Conservation (phyloP, 257 asterid species). For the Solanum sparsipilum region DNA sequence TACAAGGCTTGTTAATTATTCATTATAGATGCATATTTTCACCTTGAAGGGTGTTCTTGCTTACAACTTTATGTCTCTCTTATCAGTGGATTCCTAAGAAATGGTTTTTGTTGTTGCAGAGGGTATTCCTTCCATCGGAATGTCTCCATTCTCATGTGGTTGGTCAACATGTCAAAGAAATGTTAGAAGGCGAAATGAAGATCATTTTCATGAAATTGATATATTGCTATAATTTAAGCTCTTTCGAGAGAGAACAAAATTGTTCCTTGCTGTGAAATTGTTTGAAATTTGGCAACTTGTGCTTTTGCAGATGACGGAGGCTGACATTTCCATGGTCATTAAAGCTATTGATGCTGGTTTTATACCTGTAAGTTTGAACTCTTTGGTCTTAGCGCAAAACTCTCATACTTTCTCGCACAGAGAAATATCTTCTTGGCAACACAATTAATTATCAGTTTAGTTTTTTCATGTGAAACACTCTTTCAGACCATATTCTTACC, state of each 20-base stretch:
- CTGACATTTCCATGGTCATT: conserved; percentile 49
- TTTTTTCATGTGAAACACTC: background rate
- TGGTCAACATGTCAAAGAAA: conserved; percentile 83
- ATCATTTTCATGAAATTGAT: background rate
- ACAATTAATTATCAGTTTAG: background rate
- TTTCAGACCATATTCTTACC: background rate
- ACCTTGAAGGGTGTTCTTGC: background rate
- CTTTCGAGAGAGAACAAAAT: background rate
- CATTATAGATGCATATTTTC: background rate
- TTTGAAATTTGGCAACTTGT: conserved; percentile 1
- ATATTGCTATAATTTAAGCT: background rate
- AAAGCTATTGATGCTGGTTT: conserved; percentile 68
- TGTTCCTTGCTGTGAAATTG: background rate
- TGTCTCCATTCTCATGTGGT: conserved; percentile 97
- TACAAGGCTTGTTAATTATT: background rate
- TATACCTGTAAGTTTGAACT: conserved; percentile 61
- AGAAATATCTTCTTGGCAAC: background rate
- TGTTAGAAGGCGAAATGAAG: conserved; percentile 43
- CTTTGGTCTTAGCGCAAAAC: background rate
- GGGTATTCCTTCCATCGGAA: conserved; percentile 90
- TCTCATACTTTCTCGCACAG: background rate
- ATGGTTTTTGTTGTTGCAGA: conserved; percentile 40
- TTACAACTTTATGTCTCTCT: background rate
- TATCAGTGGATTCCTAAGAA: background rate
- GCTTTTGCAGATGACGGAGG: conserved; percentile 48